Evolutionary conservation across 169 alveolate genomes (phyloP).

Genomic region (Plasmodium berghei): DNA sequence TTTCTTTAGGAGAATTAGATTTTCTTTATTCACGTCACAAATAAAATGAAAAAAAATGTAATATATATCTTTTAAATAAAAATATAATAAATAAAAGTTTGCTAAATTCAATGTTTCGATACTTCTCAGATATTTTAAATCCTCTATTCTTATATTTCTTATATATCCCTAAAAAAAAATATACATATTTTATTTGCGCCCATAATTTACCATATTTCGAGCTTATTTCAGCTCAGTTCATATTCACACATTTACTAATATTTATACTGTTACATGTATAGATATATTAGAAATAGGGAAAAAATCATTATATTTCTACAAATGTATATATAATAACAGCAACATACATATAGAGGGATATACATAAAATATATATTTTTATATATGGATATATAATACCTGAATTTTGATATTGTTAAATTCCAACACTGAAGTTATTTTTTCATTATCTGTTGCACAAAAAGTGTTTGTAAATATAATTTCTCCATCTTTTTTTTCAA

Average conservation of each 20-base stretch:
- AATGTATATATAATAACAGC: too few relatives aligned
- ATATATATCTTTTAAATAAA: slow-evolving; percentile 32
- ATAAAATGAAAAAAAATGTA: slow-evolving; percentile 37
- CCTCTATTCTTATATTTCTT: slow-evolving; percentile 47
- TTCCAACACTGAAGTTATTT: slow-evolving; percentile 32
- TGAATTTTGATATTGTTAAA: slow-evolving; percentile 21
- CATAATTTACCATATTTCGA: too few relatives aligned
- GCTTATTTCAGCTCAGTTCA: too few relatives aligned
- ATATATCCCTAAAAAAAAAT: slow-evolving; percentile 26
- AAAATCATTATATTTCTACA: too few relatives aligned
- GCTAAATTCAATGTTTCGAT: slow-evolving; percentile 18
- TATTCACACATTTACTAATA: too few relatives aligned
- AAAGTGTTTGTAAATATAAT: slow-evolving; percentile 16
- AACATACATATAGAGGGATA: too few relatives aligned
- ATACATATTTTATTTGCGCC: too few relatives aligned
- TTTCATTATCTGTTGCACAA: slow-evolving; percentile 37
- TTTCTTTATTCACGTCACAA: slow-evolving; percentile 11
- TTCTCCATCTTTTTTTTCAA: neutral
- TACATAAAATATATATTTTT: neutral
- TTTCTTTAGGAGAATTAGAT: neutral
- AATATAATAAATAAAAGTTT: slow-evolving; percentile 34
- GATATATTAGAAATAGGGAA: too few relatives aligned
- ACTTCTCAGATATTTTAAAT: slow-evolving; percentile 13
- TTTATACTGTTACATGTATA: too few relatives aligned
- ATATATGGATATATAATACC: slow-evolving; percentile 8